Percentiles rank a stretch among this genome's conserved stretches.
phyloP scores from a whole-genome alignment of 1,284 basidiomycete genomes.

The Tausonia pullulans region DNA sequence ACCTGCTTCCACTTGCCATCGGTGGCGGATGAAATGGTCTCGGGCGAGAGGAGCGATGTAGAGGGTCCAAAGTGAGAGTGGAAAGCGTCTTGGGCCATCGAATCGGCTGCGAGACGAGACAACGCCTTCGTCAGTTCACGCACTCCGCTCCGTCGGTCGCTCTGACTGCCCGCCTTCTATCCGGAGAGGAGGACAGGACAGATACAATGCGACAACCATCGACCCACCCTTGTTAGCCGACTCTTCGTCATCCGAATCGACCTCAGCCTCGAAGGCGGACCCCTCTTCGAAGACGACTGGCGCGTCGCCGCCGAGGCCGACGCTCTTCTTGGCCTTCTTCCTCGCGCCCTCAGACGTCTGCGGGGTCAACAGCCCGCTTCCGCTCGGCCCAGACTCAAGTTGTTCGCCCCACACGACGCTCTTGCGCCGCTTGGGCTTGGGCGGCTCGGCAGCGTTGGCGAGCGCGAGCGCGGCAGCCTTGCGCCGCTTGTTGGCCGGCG shows the following conservation, averaged over 20 bases:
- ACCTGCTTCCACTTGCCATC: constrained; percentile 25
- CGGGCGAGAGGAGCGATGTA: constrained; percentile 21
- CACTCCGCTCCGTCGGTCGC: too few relatives aligned
- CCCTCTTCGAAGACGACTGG: neutral
- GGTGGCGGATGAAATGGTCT: constrained; percentile 21
- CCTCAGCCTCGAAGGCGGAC: constrained; percentile 6
- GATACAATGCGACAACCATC: too few relatives aligned
- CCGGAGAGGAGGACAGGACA: too few relatives aligned
- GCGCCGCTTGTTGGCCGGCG: constrained; percentile 40
- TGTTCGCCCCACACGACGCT: constrained; percentile 28
- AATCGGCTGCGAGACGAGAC: neutral
- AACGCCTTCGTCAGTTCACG: too few relatives aligned
- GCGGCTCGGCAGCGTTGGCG: neutral
- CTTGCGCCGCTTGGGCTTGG: constrained; percentile 22
- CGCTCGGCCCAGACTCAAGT: constrained; percentile 32
- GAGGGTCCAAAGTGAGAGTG: constrained; percentile 31
- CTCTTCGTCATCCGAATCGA: constrained; percentile 14
- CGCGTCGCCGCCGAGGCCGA: constrained; percentile 2
- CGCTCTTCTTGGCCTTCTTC: constrained; percentile 18
- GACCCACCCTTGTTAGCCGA: neutral
- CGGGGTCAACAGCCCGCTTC: constrained; percentile 24
- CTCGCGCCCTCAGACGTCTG: constrained; percentile 6
- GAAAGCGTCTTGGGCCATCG: constrained; percentile 27
- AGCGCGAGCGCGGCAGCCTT: neutral
- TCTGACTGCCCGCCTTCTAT: too few relatives aligned